Evolutionary conservation across 345 rosid species (phyloP).

Genomic region (Hibiscus syriacus): DNA sequence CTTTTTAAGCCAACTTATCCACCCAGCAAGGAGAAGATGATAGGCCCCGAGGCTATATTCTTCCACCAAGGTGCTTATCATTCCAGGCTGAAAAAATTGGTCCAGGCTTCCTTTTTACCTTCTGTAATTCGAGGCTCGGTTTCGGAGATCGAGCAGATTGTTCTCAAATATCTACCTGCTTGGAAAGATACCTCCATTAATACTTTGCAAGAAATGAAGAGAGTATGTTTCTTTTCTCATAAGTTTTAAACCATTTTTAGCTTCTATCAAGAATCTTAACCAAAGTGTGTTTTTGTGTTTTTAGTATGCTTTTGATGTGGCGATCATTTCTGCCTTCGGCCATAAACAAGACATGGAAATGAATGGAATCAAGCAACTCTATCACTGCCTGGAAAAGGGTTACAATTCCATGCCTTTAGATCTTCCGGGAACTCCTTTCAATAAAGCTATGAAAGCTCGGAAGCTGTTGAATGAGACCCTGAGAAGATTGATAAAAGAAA

Average conservation of each 20-base stretch:
- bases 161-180: conserved; percentile 40
- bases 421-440: conserved; percentile 77
- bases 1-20: conserved; percentile 92
- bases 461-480: conserved; percentile 45
- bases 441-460: conserved; percentile 85
- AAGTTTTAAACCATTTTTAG: not conserved
- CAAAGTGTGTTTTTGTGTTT: conserved; percentile 10
- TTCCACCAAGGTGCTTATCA: conserved; percentile 88
- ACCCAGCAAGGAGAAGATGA: conserved; percentile 78
- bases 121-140: conserved; percentile 61
- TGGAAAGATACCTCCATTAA: conserved; percentile 56
- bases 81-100: conserved; percentile 58
- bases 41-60: conserved; percentile 77
- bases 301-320: conserved; percentile 96
- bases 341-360: conserved; percentile 40
- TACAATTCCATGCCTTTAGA: conserved; percentile 93
- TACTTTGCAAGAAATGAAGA: conserved; percentile 83
- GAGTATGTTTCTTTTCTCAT: conserved; percentile 28
- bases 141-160: conserved; percentile 61
- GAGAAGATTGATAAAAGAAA: conserved; percentile 52
- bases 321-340: conserved; percentile 75
- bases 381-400: conserved; percentile 68
- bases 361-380: conserved; percentile 59
- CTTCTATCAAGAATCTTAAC: not conserved
- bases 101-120: conserved; percentile 65